A percentile compares a stretch with the other conserved stretches of the same genome.
Evolutionary conservation across 495 filamentous ascomycete species (phyloP).

Genomic region (Xylaria telfairii): DNA sequence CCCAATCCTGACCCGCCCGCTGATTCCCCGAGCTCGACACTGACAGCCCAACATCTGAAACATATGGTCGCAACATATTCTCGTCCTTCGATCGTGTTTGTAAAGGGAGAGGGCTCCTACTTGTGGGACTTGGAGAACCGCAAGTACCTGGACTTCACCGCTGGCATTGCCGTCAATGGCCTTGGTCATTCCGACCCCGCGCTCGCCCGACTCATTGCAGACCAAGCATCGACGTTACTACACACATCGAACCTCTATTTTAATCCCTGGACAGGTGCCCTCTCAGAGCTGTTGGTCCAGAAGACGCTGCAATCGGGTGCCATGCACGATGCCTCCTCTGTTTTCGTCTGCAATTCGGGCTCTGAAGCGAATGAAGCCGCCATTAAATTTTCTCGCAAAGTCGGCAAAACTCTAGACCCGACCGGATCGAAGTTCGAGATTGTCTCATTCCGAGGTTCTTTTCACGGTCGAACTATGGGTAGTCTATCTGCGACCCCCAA

Average conservation of each 20-base stretch:
- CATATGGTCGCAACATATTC: conserved; percentile 97
- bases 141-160: conserved; percentile 90
- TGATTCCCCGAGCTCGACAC: conserved; percentile 76
- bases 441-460: conserved; percentile 86
- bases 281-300: conserved; percentile 84
- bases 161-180: conserved; percentile 93
- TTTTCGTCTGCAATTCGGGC: conserved; percentile 94
- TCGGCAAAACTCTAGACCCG: conserved; percentile 74
- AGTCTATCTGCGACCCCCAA: conserved; percentile 93
- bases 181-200: conserved; percentile 86
- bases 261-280: conserved; percentile 88
- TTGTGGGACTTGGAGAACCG: conserved; percentile 89
- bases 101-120: conserved; percentile 83
- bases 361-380: conserved; percentile 97
- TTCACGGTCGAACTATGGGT: conserved; percentile 97
- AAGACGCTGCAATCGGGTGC: conserved; percentile 74
- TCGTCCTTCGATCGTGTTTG: conserved; percentile 87
- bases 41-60: conserved; percentile 73
- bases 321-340: conserved; percentile 80
- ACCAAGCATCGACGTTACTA: conserved; percentile 82
- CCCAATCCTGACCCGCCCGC: conserved; percentile 78
- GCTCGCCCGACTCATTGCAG: conserved; percentile 66
- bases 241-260: conserved; percentile 96
- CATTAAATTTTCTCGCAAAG: conserved; percentile 94
- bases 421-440: conserved; percentile 80